A percentile compares a stretch with the other conserved stretches of the same genome.
phyloP scores from a whole-genome alignment of 441 rosid species.

The Populus tomentosa region DNA sequence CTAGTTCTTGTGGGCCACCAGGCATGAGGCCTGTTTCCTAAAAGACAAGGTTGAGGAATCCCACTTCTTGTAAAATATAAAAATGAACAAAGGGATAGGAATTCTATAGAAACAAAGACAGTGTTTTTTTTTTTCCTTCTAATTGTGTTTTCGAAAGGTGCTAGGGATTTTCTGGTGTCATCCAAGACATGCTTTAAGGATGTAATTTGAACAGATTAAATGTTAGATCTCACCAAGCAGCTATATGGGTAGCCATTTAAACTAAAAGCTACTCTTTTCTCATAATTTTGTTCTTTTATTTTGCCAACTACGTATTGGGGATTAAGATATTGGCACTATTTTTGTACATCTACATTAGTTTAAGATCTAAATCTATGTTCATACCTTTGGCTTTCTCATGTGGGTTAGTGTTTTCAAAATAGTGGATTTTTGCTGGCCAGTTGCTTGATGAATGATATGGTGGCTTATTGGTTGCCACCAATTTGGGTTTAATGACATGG shows the following conservation, averaged over 20 bases:
- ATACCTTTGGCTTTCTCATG: neutral
- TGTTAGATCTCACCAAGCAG: neutral
- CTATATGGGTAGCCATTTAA: neutral
- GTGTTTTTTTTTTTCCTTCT: neutral
- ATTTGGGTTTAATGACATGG: neutral
- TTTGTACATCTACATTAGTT: neutral
- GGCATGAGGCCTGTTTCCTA: neutral
- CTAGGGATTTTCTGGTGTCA: neutral
- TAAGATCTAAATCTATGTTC: neutral
- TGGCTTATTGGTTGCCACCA: neutral
- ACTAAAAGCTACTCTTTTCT: neutral
- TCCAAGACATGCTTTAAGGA: neutral
- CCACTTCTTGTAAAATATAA: neutral
- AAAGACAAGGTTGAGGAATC: neutral
- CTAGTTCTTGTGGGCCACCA: neutral
- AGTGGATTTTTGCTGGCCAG: neutral
- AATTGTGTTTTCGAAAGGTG: neutral
- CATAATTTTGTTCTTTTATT: neutral
- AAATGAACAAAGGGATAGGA: neutral
- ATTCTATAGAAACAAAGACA: neutral
- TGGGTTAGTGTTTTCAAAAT: neutral
- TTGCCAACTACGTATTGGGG: neutral
- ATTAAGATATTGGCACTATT: neutral
- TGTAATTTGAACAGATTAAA: neutral
- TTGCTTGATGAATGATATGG: neutral